phyloP scores from a whole-genome alignment of 2,329 filamentous ascomycete species.

The Cladophialophora yegresii region DNA sequence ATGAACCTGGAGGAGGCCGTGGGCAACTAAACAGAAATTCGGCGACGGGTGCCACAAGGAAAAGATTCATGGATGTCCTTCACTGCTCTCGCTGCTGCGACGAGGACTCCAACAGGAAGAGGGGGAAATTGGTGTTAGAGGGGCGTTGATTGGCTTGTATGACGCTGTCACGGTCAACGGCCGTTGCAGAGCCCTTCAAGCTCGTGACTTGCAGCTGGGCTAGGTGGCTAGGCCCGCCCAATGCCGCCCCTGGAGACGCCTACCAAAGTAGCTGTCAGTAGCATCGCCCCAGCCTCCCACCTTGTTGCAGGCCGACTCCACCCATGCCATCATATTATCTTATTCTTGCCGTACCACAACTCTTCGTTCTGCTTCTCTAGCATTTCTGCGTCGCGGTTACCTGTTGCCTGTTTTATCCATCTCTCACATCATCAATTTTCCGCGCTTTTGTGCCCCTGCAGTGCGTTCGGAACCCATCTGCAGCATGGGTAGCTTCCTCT shows the following conservation, averaged over 20 bases:
- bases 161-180: not conserved
- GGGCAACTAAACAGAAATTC: not conserved
- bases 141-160: not conserved
- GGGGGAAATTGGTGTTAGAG: not conserved
- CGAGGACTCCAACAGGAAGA: not conserved
- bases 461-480: not conserved
- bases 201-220: not conserved
- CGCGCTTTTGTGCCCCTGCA: slow-evolving; percentile 7
- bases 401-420: slow-evolving; percentile 28
- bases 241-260: not conserved
- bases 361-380: slow-evolving; percentile 32
- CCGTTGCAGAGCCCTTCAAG: not conserved
- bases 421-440: slow-evolving; percentile 1
- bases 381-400: slow-evolving; percentile 39
- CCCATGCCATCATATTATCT: slow-evolving; percentile 19
- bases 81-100: not conserved
- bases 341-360: slow-evolving; percentile 5
- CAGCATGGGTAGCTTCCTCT: slow-evolving; percentile 36
- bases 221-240: not conserved
- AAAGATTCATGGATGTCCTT: not conserved
- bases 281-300: slow-evolving; percentile 5
- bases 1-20: not conserved
- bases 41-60: not conserved
- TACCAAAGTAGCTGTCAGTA: not conserved
- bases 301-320: slow-evolving; percentile 10